Evolutionary conservation across 1,139 yeast genomes (phyloP), one percentile per base, ranked within the genome.

Genomic region (Magnusiomyces suaveolens): DNA sequence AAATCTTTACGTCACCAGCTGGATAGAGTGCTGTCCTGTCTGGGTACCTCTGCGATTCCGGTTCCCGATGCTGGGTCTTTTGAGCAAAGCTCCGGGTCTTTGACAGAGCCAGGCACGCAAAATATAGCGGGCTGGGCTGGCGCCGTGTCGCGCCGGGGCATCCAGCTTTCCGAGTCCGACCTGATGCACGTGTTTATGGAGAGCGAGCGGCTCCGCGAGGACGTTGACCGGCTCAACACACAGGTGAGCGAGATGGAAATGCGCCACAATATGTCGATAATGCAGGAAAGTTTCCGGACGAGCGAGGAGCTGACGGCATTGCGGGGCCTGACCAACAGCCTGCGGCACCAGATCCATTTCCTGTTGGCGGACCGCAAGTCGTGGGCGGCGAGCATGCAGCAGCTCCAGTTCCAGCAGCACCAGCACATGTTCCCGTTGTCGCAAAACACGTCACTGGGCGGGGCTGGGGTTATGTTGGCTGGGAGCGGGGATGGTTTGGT

Each of bases 281-380:
- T 67, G 60, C 67, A 70, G 26, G 75, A 72, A 54, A 67, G 63
- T 48, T 61, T 64, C 46, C 65, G 72, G 14, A 61, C 66, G 14
- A 61, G 64, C 23, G 73, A 70, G 39, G 74, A 71, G 46, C 55
- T 72, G 26, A 63, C 65, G 14, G 62, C 64, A 39, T 55, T 71
- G 39, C 61, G 69, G n/a, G 62, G 64, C n/a, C 67, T 67, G 8
- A 59, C 71, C 52, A 67, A 65, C 44, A 63, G 69, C 12, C 57
- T 71, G 25, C 63, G 73, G 2, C 71, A 71, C 46, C 75, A 71
- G 56, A 53, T 71, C 47, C 70, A 70, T 56, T 65, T 66, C 52
- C 55, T 69, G 21, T 56, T 67, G 29, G 58, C 67, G 16, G 72
- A 69, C 46, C 60, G 71, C n/a, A 56, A 68, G 25, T 51, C 50